Percentiles rank a stretch among this genome's conserved stretches.
Evolutionary conservation across 768 basidiomycete species (phyloP).

Genomic region (Cystobasidium onofrii): DNA sequence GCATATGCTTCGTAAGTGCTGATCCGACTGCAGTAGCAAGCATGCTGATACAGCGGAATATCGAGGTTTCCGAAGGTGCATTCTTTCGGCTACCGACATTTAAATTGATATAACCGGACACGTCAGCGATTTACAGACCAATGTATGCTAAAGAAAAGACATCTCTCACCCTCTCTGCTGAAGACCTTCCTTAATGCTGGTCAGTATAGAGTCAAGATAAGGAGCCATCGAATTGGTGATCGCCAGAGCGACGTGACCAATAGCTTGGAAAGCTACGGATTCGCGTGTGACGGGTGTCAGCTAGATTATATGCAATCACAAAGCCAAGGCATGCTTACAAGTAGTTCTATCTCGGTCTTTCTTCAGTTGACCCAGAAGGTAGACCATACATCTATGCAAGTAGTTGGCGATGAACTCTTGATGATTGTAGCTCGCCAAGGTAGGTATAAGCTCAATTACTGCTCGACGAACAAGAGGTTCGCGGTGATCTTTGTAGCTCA

Average conservation of each 20-base stretch:
- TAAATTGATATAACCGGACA: too few species aligned
- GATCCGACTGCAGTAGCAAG: conserved; percentile 89
- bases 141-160: background rate
- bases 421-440: conserved; percentile 86
- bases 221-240: conserved; percentile 92
- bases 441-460: conserved; percentile 91
- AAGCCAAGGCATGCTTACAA: too few species aligned
- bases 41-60: conserved; percentile 97
- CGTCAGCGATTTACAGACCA: too few species aligned
- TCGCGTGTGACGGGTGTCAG: too few species aligned
- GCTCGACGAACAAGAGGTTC: conserved; percentile 83
- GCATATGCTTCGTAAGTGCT: conserved; percentile 85
- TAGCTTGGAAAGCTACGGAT: conserved; percentile 85
- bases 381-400: conserved; percentile 86
- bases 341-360: conserved; percentile 81
- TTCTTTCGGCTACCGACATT: conserved; percentile 59
- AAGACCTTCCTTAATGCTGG: conserved; percentile 78
- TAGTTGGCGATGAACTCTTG: conserved; percentile 84
- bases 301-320: too few species aligned
- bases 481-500: conserved; percentile 76
- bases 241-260: conserved; percentile 85
- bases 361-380: conserved; percentile 75
- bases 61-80: conserved; percentile 83
- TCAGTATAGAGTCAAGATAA: conserved; percentile 84
- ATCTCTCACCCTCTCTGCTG: conserved; percentile 67